Base-by-base conservation (phyloP, 2,329 filamentous ascomycete genomes). In the Coniochaeta ligniaria region DNA sequence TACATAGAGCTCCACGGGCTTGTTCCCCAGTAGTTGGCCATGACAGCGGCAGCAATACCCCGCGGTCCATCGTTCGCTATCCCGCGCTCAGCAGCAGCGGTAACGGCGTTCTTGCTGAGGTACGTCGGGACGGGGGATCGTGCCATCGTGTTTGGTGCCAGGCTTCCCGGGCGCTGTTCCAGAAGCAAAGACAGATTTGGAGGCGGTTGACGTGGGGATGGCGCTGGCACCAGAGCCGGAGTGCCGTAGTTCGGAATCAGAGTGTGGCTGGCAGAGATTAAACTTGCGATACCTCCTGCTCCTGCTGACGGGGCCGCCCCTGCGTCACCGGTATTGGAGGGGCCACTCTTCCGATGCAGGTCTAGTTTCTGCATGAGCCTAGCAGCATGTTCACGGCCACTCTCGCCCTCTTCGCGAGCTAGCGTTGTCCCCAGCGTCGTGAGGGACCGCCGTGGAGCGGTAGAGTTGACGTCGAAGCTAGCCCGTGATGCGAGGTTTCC, bases 11-110 rank as follows among this genome's bases (percentile, higher is more conserved):
- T 74, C 91, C 92, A 96, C 55, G 92, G 88, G 60, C 86, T 89
- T 68, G 88, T 96, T 57, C 94, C 94, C 94, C 94, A 98, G 60
- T 96, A 83, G 71, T 98, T 98, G 35, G 93, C 93, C 78, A 96
- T 85, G 63, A 97, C 86, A 16, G 91, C 92, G 57, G 90, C 90
- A 1, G 93, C 91, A 74, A 96, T 85, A 24, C 84, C 84, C 47
- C 89, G 85, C 7, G 56, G 56, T n/a, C 82, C 82, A 55, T 80
- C 84, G n/a, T 86, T 86, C 20, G 86, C 74, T 3, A 82, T 83
- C 60, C 92, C 79, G 1, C 88, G 84, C 69, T 96, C 92, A 58
- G 88, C 89, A 66, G 89, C 91, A 17, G 94, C 85, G 28, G 91
- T 81, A 26, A 97, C 89, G 24, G 93, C 94, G 24, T 87, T 87